A percentile compares a stretch with the other conserved stretches of the same genome.
phyloP scores from a whole-genome alignment of 306 rosid genomes.

The Quillaja saponaria region DNA sequence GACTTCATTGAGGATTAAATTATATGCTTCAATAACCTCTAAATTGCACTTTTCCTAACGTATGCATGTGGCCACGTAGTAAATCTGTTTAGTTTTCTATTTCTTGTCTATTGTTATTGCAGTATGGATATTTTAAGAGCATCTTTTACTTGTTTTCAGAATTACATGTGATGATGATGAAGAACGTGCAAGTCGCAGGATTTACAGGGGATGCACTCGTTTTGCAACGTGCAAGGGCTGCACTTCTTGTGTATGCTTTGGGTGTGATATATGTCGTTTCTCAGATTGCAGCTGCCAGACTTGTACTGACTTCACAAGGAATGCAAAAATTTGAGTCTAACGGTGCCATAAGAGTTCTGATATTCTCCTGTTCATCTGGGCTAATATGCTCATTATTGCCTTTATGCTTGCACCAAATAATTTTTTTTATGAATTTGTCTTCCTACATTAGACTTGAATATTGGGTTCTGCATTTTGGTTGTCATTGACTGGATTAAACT shows the following conservation, averaged over 20 bases:
- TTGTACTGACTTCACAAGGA: constrained; percentile 85
- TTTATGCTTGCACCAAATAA: constrained; percentile 8
- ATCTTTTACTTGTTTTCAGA: constrained; percentile 39
- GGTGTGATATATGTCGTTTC: constrained; percentile 85
- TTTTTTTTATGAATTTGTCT: constrained; percentile 16
- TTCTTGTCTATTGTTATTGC: neutral
- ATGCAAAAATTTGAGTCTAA: constrained; percentile 53
- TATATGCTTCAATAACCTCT: too few species aligned
- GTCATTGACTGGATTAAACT: constrained; percentile 30
- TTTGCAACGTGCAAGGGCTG: constrained; percentile 92
- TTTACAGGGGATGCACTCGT: constrained; percentile 80
- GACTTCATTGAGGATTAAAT: neutral
- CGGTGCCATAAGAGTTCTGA: too few species aligned
- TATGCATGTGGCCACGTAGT: too few species aligned
- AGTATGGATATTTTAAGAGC: neutral
- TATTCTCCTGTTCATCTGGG: constrained; percentile 10
- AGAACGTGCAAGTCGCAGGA: constrained; percentile 85
- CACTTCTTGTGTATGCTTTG: constrained; percentile 95
- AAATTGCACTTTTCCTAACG: neutral
- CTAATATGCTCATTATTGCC: constrained; percentile 18
- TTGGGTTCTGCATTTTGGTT: constrained; percentile 26
- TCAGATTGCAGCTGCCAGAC: constrained; percentile 98
- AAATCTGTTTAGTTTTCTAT: too few species aligned
- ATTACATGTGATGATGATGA: constrained; percentile 84
- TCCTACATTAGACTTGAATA: too few species aligned